These are phyloP conservation scores for Fusarium mundagurra DNA, from an alignment of 2,329 filamentous ascomycete genomes.

Conservation along the genomic window DNA sequence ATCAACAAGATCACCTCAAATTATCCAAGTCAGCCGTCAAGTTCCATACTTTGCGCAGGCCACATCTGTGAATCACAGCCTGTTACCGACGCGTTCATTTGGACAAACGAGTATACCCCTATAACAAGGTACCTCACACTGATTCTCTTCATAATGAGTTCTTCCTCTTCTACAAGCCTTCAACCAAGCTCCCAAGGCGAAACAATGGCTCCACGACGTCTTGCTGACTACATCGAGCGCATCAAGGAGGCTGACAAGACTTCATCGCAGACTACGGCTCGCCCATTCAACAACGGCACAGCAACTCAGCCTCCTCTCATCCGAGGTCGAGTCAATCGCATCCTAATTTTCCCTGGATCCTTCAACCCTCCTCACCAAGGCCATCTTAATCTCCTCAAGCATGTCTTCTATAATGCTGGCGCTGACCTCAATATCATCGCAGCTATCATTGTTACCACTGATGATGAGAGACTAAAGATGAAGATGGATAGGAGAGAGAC, in stretches of 20 bases:
- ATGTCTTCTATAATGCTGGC: conserved; percentile 43
- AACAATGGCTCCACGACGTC: conserved; percentile 11
- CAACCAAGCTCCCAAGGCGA: background rate
- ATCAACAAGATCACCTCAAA: background rate
- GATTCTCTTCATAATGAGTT: background rate
- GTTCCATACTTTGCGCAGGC: background rate
- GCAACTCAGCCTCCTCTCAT: conserved; percentile 9
- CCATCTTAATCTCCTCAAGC: conserved; percentile 45
- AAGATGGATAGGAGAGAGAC: conserved; percentile 33
- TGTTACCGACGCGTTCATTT: background rate
- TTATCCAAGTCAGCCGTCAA: no score
- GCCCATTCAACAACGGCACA: conserved; percentile 29
- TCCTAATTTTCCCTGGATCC: conserved; percentile 50
- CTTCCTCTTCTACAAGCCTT: background rate
- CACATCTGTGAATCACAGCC: background rate
- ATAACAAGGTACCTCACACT: background rate
- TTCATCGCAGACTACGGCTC: background rate
- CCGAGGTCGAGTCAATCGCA: conserved; percentile 32
- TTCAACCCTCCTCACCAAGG: conserved; percentile 53
- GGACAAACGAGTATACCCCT: background rate
- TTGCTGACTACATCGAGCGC: conserved; percentile 32
- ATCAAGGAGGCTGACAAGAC: background rate
- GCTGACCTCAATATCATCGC: conserved; percentile 44
- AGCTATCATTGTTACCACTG: conserved; percentile 45
- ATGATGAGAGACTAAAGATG: conserved; percentile 36